Percentiles rank a stretch among this genome's conserved stretches.
phyloP scores from a whole-genome alignment of 208 protist species.

The Phytomonas sp. region DNA sequence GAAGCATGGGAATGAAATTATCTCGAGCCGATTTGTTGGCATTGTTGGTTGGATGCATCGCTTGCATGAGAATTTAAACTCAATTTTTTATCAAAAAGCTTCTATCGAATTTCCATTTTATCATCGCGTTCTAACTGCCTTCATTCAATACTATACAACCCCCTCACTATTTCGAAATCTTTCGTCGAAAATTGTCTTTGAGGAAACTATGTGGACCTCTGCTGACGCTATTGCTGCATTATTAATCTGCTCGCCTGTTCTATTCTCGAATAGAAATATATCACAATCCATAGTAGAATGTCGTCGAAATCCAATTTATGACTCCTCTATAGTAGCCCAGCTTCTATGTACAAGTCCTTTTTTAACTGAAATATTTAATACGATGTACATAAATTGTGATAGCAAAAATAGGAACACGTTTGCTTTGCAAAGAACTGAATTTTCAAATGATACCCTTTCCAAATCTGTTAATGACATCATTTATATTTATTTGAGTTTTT shows the following conservation, averaged over 20 bases:
- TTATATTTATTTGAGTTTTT: conserved; percentile 33
- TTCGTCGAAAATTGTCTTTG: conserved; percentile 14
- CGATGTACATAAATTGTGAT: not conserved
- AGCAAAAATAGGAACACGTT: not conserved
- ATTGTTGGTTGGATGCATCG: conserved; percentile 14
- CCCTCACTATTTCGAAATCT: conserved; percentile 17
- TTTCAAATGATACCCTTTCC: conserved; percentile 10
- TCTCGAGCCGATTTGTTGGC: not conserved
- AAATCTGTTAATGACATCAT: conserved; percentile 36
- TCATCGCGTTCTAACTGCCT: conserved; percentile 32
- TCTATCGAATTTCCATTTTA: conserved; percentile 41
- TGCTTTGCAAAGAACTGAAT: conserved; percentile 4
- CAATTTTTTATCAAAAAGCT: conserved; percentile 13
- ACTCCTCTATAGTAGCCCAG: conserved; percentile 20
- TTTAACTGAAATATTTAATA: conserved; percentile 31
- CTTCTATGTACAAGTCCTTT: conserved; percentile 34
- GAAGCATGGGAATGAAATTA: not conserved
- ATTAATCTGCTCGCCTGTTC: conserved; percentile 27
- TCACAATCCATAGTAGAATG: conserved; percentile 22
- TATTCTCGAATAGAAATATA: conserved; percentile 21
- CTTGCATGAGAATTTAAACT: conserved; percentile 9
- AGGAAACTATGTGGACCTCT: conserved; percentile 40
- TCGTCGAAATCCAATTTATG: conserved; percentile 18
- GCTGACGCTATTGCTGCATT: conserved; percentile 25
- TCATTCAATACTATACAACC: conserved; percentile 48